Evolutionary conservation across 371 early-diverging fungal species (phyloP), one percentile per base, ranked within the genome.

Genomic region (Syncephalastrum contaminatum): DNA sequence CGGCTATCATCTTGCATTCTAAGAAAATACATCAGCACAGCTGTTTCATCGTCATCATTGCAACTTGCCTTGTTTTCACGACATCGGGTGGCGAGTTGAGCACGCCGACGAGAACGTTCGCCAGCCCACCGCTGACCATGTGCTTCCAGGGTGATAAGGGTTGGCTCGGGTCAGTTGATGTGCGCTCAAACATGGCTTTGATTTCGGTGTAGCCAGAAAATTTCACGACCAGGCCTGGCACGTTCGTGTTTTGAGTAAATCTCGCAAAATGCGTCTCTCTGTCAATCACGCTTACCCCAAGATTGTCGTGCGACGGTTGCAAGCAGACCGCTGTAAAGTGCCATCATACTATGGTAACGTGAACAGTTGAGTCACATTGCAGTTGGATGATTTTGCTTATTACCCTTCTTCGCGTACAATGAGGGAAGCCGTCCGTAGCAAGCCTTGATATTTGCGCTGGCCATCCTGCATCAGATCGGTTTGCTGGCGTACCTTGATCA

Each of bases 401-500:
- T 68, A 77, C 77, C 81, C 81, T 66, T 75, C 81, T 30, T 75
- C 62, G 15, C 61, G 63, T 12, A 81, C 57, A 52, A 81, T 69
- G 36, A 58, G 36, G 1, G 70, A 63, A 13, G 70, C 73, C n/a
- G 81, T 77, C 12, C 69, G 66, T 10, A 73, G 16, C 52, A 77
- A 56, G 0, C 76, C 75, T 47, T 54, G 66, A 46, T 81, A 77
- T 55, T 75, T 77, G 40, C 74, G 62, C 50, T 71, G 50, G 12
- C 53, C 58, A 24, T 48, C 53, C 16, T 59, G 58, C 30, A 64
- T 59, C 52, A 80, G 43, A 40, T 77, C 81, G 4, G 81, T 81
- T 49, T 81, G 81, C 53, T 81, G 81, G 15, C 81, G 69, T 36
- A 81, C 74, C 53, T 81, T 81, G 41, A 81, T 70, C 66, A 76